Evolutionary conservation across 148 eudicot species (phyloP).

Genomic region (Nyssa sinensis): DNA sequence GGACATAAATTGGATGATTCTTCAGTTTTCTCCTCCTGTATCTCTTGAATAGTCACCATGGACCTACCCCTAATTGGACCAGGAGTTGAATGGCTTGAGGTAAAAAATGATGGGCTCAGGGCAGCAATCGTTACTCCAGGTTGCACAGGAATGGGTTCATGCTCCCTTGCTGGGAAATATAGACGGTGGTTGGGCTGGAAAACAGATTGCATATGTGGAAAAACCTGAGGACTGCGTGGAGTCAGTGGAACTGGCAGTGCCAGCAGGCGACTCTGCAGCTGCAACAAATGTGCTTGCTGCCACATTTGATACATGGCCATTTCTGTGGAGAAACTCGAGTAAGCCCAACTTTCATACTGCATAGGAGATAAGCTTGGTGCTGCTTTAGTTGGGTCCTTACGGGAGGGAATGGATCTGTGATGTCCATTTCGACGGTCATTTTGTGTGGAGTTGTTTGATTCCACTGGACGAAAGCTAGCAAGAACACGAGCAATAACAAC

Average conservation of each 20-base stretch:
- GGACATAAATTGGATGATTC: conserved; percentile 20
- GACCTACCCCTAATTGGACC: conserved; percentile 24
- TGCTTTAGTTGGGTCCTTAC: conserved; percentile 9
- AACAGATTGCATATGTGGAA: conserved; percentile 37
- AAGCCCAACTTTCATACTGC: conserved; percentile 31
- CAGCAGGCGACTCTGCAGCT: conserved; percentile 41
- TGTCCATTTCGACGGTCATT: conserved; percentile 18
- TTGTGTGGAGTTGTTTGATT: conserved; percentile 23
- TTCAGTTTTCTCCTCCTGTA: conserved; percentile 26
- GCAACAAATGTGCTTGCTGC: conserved; percentile 46
- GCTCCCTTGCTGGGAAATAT: conserved; percentile 20
- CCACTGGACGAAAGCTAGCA: conserved; percentile 31
- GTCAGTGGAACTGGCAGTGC: conserved; percentile 32
- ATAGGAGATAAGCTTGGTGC: conserved; percentile 18
- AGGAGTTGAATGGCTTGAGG: conserved; percentile 22
- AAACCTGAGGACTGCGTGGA: conserved; percentile 27
- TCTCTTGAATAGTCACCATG: conserved; percentile 45
- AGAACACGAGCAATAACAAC: conserved; percentile 54
- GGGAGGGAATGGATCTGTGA: conserved; percentile 18
- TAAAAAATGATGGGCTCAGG: conserved; percentile 24
- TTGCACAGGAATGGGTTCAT: conserved; percentile 7
- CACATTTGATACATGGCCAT: conserved; percentile 44
- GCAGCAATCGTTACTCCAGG: conserved; percentile 1
- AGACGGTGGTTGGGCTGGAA: conserved; percentile 29
- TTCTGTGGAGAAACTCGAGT: conserved; percentile 37